phyloP scores from a whole-genome alignment of 176 grass and related monocot species.

The Cenchrus americanus region DNA sequence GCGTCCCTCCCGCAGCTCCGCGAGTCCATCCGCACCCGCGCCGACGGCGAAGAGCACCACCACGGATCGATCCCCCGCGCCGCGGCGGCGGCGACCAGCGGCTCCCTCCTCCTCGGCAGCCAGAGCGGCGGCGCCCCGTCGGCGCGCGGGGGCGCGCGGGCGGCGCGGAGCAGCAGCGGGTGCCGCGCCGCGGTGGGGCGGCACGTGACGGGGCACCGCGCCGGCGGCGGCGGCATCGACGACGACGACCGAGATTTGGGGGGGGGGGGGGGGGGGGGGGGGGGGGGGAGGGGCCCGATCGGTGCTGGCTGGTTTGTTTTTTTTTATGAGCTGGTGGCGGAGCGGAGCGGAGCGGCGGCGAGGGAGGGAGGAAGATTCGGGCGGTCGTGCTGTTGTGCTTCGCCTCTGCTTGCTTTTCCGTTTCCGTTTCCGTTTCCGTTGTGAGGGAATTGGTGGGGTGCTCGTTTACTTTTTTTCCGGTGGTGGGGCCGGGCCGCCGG shows the following conservation, averaged over 20 bases:
- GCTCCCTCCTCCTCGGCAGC: slow-evolving; percentile 34
- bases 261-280: too few relatives aligned
- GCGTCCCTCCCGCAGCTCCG: not conserved
- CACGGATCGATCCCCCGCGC: slow-evolving; percentile 32
- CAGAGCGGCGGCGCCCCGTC: not conserved
- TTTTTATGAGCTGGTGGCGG: not conserved
- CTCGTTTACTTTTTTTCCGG: not conserved
- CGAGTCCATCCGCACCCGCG: not conserved
- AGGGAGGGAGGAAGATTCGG: slow-evolving; percentile 44
- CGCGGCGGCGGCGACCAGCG: not conserved
- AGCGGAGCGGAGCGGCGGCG: not conserved
- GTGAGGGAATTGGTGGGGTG: too few relatives aligned
- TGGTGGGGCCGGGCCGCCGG: not conserved
- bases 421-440: too few relatives aligned
- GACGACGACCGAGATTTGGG: not conserved
- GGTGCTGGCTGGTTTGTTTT: not conserved
- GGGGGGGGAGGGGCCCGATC: too few relatives aligned
- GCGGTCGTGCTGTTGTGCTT: slow-evolving; percentile 17
- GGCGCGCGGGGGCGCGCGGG: not conserved
- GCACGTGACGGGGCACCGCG: slow-evolving; percentile 15
- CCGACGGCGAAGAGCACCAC: not conserved
- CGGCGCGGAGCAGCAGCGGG: slow-evolving; percentile 4
- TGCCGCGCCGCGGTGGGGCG: slow-evolving; percentile 34
- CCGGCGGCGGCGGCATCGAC: slow-evolving; percentile 31
- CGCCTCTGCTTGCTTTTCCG: slow-evolving; percentile 2